A percentile compares a stretch with the other conserved stretches of the same genome.
These are phyloP conservation scores for Exophiala viscosa DNA, from an alignment of 2,329 filamentous ascomycete genomes.

Conservation along the genomic window DNA sequence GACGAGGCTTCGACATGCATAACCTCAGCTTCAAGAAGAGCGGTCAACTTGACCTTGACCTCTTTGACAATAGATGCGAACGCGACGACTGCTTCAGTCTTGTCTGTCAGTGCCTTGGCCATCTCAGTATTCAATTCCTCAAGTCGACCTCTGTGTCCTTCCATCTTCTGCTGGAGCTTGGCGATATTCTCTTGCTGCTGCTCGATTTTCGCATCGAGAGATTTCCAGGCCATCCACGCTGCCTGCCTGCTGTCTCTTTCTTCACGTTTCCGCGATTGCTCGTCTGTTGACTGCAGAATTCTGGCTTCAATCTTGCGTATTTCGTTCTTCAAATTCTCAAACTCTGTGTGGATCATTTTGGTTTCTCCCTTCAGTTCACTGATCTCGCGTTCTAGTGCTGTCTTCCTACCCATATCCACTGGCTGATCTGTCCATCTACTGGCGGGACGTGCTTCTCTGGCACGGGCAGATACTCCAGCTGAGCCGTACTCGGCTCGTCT, in stretches of 20 bases:
- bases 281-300: conserved; percentile 12
- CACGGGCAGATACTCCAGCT: conserved; percentile 65
- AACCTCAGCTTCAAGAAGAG: conserved; percentile 66
- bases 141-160: conserved; percentile 47
- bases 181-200: conserved; percentile 47
- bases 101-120: conserved; percentile 55
- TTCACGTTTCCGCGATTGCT: conserved; percentile 9
- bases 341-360: conserved; percentile 28
- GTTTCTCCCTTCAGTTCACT: conserved; percentile 43
- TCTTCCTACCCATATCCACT: conserved; percentile 59
- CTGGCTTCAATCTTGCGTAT: conserved; percentile 32
- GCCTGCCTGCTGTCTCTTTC: conserved; percentile 59
- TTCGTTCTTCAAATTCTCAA: conserved; percentile 24
- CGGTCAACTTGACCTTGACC: conserved; percentile 60
- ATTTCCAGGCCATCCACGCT: conserved; percentile 49
- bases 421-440: conserved; percentile 73
- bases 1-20: conserved; percentile 76
- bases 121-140: conserved; percentile 51
- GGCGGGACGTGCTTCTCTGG: conserved; percentile 59
- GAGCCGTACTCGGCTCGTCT: conserved; percentile 78
- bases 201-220: conserved; percentile 34
- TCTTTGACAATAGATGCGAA: conserved; percentile 59
- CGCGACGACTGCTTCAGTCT: conserved; percentile 53
- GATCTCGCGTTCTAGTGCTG: conserved; percentile 55
- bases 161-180: conserved; percentile 38